phyloP scores from a whole-genome alignment of 805 yeast genomes.

The Cyberlindnera suaveolens region DNA sequence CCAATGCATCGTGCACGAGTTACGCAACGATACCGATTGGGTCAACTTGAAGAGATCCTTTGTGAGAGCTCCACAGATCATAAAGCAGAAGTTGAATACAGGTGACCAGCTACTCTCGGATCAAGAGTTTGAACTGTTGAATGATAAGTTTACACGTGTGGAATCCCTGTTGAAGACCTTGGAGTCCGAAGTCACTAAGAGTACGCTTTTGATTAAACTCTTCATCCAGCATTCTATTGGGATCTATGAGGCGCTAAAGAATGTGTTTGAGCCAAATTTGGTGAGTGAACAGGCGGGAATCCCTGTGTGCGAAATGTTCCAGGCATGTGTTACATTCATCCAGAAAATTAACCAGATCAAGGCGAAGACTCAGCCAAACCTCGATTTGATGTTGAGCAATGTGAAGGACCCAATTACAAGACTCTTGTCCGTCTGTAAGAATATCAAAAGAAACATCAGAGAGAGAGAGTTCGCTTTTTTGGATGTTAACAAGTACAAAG shows the following conservation, averaged over 20 bases:
- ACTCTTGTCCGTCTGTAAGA: constrained; percentile 14
- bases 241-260: constrained; percentile 3
- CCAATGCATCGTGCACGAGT: constrained; percentile 21
- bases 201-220: constrained; percentile 1
- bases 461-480: constrained; percentile 30
- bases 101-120: constrained; percentile 54
- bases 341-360: constrained; percentile 10
- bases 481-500: constrained; percentile 32
- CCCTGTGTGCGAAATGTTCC: neutral
- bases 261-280: constrained; percentile 9
- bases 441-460: constrained; percentile 25
- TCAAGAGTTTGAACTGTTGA: constrained; percentile 11
- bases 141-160: constrained; percentile 1
- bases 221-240: constrained; percentile 6
- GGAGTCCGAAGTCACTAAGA: constrained; percentile 11
- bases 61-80: constrained; percentile 82
- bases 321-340: neutral
- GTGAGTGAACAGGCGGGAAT: neutral
- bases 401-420: constrained; percentile 19
- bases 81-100: constrained; percentile 84
- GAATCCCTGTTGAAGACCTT: constrained; percentile 5
- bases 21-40: constrained; percentile 22
- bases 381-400: constrained; percentile 22
- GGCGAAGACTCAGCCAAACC: constrained; percentile 8
- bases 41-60: constrained; percentile 57